Base-by-base conservation (phyloP, 768 basidiomycete species). In the Gyrodon lividus region DNA sequence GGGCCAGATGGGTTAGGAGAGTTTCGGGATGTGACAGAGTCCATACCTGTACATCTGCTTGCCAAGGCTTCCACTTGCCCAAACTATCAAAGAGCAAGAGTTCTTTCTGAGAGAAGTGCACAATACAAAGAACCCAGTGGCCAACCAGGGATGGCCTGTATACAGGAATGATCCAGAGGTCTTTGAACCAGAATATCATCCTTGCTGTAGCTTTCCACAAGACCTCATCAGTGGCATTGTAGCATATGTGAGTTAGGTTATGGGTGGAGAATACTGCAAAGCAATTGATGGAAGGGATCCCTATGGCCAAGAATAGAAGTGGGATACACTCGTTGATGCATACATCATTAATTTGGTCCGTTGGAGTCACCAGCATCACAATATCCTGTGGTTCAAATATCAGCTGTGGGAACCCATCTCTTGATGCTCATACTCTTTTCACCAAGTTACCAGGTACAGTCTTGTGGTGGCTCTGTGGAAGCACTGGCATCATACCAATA, bases 81-180 rank as follows among this genome's bases (percentile, higher is more conserved):
- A 59, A 16, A 7, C 59, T 60, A 12, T 60, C 57, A 43, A 60
- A 60, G 6, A 60, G 53, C 2, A 13, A 35, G 7, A 58, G 56
- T 31, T 58, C 41, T 4, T n/a, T 37, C 12, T 12, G 14, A 0
- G 51, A 19, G 24, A 55, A 17, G n/a, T 48, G 10, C 10, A 38
- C 57, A 2, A 65, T 41, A 10, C 63, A 66, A 2, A 73, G 28
- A 0, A 74, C 71, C 70, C 72, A 74, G 46, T 76, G 72, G 1
- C 58, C 45, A 2, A 55, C 52, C 5, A 9, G 10, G 0, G 38
- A 53, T 14, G 51, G 33, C 1, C 62, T 50, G 43, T 76, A 72
- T 16, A 76, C 70, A 0, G 72, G 75, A 8, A 76, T 34, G 7
- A 75, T 68, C 73, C 74, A 76, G 0, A 59, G 5, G 12, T 57